These are phyloP conservation scores for Fusarium pseudograminearum DNA, from an alignment of 2,329 filamentous ascomycete genomes.

Conservation along the genomic window DNA sequence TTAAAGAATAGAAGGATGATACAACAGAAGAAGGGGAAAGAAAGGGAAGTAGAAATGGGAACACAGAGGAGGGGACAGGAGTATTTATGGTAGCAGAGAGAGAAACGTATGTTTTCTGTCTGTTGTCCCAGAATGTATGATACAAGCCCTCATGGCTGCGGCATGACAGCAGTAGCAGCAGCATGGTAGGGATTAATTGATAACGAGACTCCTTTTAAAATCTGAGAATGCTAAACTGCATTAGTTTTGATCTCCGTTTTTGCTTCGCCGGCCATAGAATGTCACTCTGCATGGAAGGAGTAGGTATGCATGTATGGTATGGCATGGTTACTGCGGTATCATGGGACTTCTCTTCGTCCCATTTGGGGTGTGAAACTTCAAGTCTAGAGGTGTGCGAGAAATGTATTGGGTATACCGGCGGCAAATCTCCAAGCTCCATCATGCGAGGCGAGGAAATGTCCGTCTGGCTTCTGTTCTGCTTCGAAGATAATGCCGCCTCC, in stretches of 20 bases:
- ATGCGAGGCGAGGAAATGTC: conserved; percentile 16
- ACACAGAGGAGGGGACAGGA: conserved; percentile 24
- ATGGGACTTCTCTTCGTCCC: conserved; percentile 25
- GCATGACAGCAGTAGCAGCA: conserved; percentile 25
- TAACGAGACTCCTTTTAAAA: conserved; percentile 38
- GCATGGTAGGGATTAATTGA: conserved; percentile 36
- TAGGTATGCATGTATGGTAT: neutral
- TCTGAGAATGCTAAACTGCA: conserved; percentile 5
- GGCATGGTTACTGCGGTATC: conserved; percentile 16
- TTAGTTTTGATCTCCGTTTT: conserved; percentile 2
- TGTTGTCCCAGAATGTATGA: conserved; percentile 23
- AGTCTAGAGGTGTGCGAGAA: conserved; percentile 15
- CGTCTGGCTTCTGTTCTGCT: conserved; percentile 6
- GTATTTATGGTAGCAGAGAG: conserved; percentile 39
- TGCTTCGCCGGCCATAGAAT: conserved; percentile 13
- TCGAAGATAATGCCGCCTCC: conserved; percentile 38
- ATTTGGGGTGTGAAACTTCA: conserved; percentile 17
- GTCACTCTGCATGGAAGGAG: conserved; percentile 12
- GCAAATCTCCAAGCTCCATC: conserved; percentile 26
- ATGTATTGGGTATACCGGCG: conserved; percentile 24
- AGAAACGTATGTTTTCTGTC: conserved; percentile 23
- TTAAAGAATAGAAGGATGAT: conserved; percentile 5
- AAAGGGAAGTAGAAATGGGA: conserved; percentile 17
- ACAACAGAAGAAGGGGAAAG: conserved; percentile 7
- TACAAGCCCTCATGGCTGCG: conserved; percentile 33